phyloP scores from a whole-genome alignment of 768 basidiomycete species.

The Russula ochroleuca region DNA sequence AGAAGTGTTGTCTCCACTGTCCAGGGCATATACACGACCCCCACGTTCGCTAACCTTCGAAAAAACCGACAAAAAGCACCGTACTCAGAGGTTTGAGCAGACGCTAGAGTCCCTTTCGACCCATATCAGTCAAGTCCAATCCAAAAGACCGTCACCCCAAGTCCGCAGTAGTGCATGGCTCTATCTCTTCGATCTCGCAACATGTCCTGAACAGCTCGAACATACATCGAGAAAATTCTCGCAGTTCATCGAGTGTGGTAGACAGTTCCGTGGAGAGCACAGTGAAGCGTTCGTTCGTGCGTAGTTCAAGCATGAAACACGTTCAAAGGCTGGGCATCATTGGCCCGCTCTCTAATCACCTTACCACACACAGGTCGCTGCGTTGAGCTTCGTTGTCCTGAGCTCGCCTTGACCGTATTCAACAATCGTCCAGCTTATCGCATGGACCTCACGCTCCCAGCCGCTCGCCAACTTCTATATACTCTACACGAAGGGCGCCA shows the following conservation, averaged over 20 bases:
- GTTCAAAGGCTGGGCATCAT: not conserved
- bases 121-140: conserved; percentile 1
- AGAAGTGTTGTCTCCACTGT: not conserved
- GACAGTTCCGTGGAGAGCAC: conserved; percentile 19
- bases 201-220: conserved; percentile 16
- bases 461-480: conserved; percentile 55
- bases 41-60: not conserved
- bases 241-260: conserved; percentile 18
- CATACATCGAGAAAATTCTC: conserved; percentile 18
- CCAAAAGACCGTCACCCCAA: conserved; percentile 6
- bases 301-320: not conserved
- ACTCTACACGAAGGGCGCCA: conserved; percentile 47
- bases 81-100: conserved; percentile 18
- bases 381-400: conserved; percentile 50
- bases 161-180: conserved; percentile 24
- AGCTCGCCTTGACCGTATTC: conserved; percentile 57
- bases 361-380: conserved; percentile 53
- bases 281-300: conserved; percentile 20
- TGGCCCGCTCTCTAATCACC: not conserved
- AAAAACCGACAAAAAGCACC: not conserved
- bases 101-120: conserved; percentile 14
- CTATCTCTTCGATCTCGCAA: conserved; percentile 27
- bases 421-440: conserved; percentile 60
- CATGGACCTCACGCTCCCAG: conserved; percentile 45
- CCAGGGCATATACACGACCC: not conserved